phyloP scores from a whole-genome alignment of 495 filamentous ascomycete genomes.

The Trichoderma erinaceum region DNA sequence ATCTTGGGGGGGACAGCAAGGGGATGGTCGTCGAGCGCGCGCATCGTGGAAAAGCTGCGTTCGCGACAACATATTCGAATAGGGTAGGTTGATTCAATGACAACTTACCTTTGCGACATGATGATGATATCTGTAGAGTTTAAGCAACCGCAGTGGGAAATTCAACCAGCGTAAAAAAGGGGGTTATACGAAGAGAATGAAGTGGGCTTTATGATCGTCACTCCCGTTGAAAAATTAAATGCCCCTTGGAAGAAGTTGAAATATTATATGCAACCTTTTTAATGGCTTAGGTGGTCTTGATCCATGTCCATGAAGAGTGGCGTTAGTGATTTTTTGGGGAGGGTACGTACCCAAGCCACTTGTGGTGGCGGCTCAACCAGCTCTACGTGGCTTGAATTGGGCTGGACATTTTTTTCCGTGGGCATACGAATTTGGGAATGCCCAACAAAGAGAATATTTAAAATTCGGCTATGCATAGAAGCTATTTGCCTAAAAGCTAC shows the following conservation, averaged over 20 bases:
- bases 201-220: not conserved
- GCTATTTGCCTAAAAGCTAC: no score
- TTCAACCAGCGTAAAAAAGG: not conserved
- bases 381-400: not conserved
- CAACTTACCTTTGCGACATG: conserved; percentile 15
- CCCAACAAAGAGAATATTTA: not conserved
- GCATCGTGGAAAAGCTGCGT: not conserved
- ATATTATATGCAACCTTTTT: not conserved
- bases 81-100: conserved; percentile 1
- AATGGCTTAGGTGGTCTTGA: conserved; percentile 14
- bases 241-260: conserved; percentile 1
- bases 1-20: not conserved
- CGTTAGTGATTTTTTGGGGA: not conserved
- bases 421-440: not conserved
- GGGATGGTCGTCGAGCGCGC: not conserved
- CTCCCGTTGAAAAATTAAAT: not conserved
- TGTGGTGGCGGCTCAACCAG: not conserved
- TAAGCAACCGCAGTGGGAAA: not conserved
- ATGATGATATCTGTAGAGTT: not conserved
- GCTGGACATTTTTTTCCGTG: not conserved
- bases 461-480: no score
- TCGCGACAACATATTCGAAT: not conserved
- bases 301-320: not conserved
- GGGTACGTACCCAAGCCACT: conserved; percentile 6
- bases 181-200: not conserved